Evolutionary conservation across 1,284 basidiomycete species (phyloP).

Genomic region (Tilletia horrida): DNA sequence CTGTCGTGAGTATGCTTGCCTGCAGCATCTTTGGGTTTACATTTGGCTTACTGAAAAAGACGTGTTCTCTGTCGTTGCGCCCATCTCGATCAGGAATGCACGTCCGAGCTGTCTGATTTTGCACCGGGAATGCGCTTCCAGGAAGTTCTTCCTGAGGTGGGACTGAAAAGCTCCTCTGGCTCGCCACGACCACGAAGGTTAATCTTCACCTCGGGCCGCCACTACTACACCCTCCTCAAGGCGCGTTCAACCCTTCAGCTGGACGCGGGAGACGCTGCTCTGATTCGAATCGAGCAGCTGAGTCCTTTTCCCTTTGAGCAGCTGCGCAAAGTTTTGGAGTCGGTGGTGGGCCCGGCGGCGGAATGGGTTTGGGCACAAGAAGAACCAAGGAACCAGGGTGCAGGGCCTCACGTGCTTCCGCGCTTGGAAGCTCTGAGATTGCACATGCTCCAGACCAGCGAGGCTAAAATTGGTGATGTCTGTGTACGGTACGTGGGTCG

Average conservation of each 20-base stretch:
- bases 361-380: constrained; percentile 60
- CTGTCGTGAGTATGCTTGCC: constrained; percentile 2
- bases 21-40: neutral
- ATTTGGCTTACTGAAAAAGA: neutral
- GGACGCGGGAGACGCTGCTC: constrained; percentile 61
- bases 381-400: constrained; percentile 80
- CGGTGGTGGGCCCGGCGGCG: constrained; percentile 56
- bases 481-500: constrained; percentile 66
- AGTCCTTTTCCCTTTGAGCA: constrained; percentile 59
- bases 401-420: constrained; percentile 66
- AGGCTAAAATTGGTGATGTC: constrained; percentile 36
- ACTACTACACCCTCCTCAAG: constrained; percentile 79
- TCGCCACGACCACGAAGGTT: constrained; percentile 55
- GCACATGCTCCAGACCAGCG: neutral
- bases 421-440: constrained; percentile 48
- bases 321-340: constrained; percentile 68
- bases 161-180: constrained; percentile 48
- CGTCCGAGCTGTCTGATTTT: constrained; percentile 68
- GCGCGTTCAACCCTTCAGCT: constrained; percentile 63
- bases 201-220: constrained; percentile 67
- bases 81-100: constrained; percentile 57
- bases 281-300: constrained; percentile 63
- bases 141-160: constrained; percentile 67
- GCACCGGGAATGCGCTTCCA: constrained; percentile 66
- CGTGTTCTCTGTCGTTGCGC: too few species aligned